Base-by-base conservation (phyloP, 2,329 filamentous ascomycete genomes). In the Lomentospora prolificans region DNA sequence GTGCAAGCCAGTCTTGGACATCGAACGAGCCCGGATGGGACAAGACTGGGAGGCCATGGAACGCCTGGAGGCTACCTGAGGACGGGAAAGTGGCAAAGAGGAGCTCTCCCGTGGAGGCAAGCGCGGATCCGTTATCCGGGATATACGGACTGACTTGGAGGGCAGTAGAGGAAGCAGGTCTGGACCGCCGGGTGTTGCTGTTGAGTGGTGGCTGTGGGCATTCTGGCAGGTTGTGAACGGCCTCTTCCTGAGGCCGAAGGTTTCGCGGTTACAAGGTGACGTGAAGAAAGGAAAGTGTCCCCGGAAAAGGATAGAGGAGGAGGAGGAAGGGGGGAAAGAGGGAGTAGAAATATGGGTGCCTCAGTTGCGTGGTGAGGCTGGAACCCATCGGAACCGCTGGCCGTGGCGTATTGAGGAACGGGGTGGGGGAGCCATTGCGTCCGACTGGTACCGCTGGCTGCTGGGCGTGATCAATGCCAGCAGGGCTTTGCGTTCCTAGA, bases 181-280 rank as follows among this genome's bases (percentile, higher is more conserved):
- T 12, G 6, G 19, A 27, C 30, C 51, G 51, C 22, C 12, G 51
- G 1, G 6, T 10, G n/a, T 9, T 24, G 7, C 14, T n/a, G n/a
- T 52, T 31, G 50, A 10, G 30, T 33, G 30, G 50, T 52, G 50
- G 50, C 50, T n/a, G 30, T 33, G 33, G 50, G 50, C 50, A 52
- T 52, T 19, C 50, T 52, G n/a, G 50, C 50, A 52, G 50, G 27
- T 52, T 52, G 50, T 46, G 30, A 10, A 52, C 50, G 50, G 50
- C 50, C 50, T 52, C 50, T 17, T 22, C n/a, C 3, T 10, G 50
- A 52, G 50, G 50, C 50, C 50, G 50, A 25, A 19, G 19, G 14
- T 36, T 22, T 31, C n/a, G 30, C 27, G 6, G 14, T 27, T 51
- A 51, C 48, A 51, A n/a, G 25, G 24, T 51, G 5, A 9, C 5